Percentiles rank a stretch among this genome's conserved stretches.
These are phyloP conservation scores for Backusella macrospora DNA, from an alignment of 192 early-diverging fungal genomes.

Conservation along the genomic window DNA sequence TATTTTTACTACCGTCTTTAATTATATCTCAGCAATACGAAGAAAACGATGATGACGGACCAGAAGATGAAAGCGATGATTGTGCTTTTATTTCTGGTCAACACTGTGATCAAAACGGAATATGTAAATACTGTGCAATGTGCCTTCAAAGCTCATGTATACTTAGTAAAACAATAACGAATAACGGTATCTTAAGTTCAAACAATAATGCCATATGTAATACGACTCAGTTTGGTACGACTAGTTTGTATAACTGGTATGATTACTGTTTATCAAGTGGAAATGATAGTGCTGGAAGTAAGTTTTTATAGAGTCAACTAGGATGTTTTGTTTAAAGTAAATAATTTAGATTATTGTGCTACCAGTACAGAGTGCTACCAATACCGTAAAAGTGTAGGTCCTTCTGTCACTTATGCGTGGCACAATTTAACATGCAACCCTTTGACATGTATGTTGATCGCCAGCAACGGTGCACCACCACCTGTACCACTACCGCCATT, in stretches of 20 bases:
- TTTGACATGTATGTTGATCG: constrained; percentile 15
- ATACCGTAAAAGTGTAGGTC: constrained; percentile 10
- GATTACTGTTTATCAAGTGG: constrained; percentile 30
- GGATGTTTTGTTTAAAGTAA: background rate
- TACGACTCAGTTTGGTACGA: constrained; percentile 22
- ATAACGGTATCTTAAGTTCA: background rate
- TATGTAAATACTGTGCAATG: constrained; percentile 35
- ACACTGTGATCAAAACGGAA: constrained; percentile 20
- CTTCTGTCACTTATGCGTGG: constrained; percentile 21
- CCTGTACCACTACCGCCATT: constrained; percentile 2
- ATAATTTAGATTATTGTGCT: constrained; percentile 25
- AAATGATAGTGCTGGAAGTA: constrained; percentile 29
- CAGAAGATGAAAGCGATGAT: constrained; percentile 18
- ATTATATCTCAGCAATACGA: background rate
- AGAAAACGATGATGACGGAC: background rate
- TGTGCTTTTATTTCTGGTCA: constrained; percentile 29
- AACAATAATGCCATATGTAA: constrained; percentile 15
- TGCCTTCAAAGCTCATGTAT: constrained; percentile 32
- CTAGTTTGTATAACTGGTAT: constrained; percentile 25
- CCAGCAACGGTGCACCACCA: constrained; percentile 15
- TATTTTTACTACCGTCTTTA: background rate
- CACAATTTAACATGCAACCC: constrained; percentile 28
- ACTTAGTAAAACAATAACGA: constrained; percentile 18
- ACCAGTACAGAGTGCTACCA: constrained; percentile 30
- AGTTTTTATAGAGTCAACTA: background rate